Evolutionary conservation across 2,329 filamentous ascomycete species (phyloP).

Genomic region (Cladophialophora immunda): DNA sequence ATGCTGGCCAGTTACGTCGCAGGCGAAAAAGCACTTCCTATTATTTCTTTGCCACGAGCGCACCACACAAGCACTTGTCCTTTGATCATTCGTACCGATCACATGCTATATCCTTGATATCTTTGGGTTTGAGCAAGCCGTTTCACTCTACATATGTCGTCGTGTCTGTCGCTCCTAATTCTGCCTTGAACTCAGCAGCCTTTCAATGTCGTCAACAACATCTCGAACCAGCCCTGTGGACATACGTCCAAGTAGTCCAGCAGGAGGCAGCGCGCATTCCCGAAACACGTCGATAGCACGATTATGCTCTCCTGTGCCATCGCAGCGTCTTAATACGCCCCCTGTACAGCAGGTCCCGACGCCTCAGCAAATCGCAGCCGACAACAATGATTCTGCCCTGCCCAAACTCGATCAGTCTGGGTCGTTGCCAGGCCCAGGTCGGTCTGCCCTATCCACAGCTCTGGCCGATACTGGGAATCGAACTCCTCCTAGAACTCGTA

Average conservation of each 20-base stretch:
- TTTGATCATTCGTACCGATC: slow-evolving; percentile 14
- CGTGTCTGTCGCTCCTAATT: not conserved
- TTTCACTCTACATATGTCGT: slow-evolving; percentile 4
- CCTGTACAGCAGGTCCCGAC: slow-evolving; percentile 60
- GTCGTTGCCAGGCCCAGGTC: slow-evolving; percentile 76
- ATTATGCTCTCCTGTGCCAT: slow-evolving; percentile 65
- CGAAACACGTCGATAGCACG: slow-evolving; percentile 64
- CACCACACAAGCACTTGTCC: not conserved
- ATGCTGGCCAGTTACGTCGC: slow-evolving; percentile 2
- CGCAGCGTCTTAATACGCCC: slow-evolving; percentile 55
- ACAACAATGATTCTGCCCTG: slow-evolving; percentile 64
- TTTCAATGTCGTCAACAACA: slow-evolving; percentile 29
- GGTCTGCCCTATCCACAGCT: slow-evolving; percentile 89
- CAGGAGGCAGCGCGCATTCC: slow-evolving; percentile 51
- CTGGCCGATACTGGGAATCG: slow-evolving; percentile 76
- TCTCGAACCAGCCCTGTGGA: slow-evolving; percentile 32
- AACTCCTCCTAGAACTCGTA: slow-evolving; percentile 51
- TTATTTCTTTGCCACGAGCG: slow-evolving; percentile 11
- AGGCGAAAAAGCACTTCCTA: not conserved
- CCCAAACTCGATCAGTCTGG: slow-evolving; percentile 66
- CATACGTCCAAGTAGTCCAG: slow-evolving; percentile 34
- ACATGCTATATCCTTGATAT: slow-evolving; percentile 18
- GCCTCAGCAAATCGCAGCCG: slow-evolving; percentile 55
- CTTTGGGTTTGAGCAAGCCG: not conserved
- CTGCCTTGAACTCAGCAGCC: not conserved